Percentiles rank a stretch among this genome's conserved stretches.
Conservation (phyloP, 495 filamentous ascomycete species). For the Penicillium lagena region DNA sequence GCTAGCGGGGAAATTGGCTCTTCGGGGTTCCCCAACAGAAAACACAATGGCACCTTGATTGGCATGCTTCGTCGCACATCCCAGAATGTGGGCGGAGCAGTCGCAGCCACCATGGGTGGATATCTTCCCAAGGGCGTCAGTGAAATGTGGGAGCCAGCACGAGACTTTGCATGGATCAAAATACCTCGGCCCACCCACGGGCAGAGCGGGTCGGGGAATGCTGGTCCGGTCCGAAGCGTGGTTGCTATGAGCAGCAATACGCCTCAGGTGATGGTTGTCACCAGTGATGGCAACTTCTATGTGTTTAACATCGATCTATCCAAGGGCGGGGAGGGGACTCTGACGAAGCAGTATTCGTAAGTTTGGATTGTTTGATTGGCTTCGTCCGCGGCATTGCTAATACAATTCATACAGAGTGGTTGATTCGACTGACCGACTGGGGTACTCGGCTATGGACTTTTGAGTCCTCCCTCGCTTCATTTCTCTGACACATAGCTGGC, state of each 20-base stretch:
- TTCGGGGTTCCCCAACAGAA: constrained; percentile 32
- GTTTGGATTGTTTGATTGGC: constrained; percentile 17
- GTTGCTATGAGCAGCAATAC: constrained; percentile 91
- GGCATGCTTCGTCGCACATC: constrained; percentile 94
- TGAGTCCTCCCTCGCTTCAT: constrained; percentile 14
- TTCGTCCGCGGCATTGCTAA: constrained; percentile 2
- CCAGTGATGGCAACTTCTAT: constrained; percentile 89
- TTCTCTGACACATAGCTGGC: neutral
- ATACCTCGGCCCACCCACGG: constrained; percentile 58
- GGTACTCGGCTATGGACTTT: constrained; percentile 41
- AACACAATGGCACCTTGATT: constrained; percentile 64
- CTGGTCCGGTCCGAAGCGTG: constrained; percentile 64
- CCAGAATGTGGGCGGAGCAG: constrained; percentile 84
- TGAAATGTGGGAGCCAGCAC: constrained; percentile 93
- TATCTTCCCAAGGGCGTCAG: constrained; percentile 89
- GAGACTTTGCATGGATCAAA: constrained; percentile 95
- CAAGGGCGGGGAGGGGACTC: constrained; percentile 85
- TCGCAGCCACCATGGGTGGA: constrained; percentile 81
- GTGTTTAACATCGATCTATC: constrained; percentile 94
- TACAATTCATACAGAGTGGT: constrained; percentile 30
- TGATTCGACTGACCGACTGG: constrained; percentile 47
- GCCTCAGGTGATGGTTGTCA: constrained; percentile 96
- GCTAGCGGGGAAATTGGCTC: constrained; percentile 16
- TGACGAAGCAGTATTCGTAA: constrained; percentile 86
- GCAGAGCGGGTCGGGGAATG: constrained; percentile 27